phyloP scores from a whole-genome alignment of 257 asterid genomes.

The Henckelia pumila region DNA sequence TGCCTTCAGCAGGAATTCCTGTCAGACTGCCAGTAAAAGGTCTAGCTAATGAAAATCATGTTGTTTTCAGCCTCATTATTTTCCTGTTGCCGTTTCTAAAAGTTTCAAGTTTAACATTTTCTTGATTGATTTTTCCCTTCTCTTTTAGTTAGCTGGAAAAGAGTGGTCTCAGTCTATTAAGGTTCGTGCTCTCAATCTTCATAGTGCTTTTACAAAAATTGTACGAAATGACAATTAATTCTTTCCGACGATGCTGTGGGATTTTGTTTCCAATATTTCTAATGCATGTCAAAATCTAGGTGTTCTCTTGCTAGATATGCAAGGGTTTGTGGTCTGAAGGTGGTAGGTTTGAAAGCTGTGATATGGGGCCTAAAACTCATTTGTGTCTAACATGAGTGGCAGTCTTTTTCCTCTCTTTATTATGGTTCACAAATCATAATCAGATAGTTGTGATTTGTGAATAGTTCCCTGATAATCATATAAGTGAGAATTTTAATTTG shows the following conservation, averaged over 20 bases:
- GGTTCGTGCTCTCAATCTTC: constrained; percentile 50
- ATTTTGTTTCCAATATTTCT: constrained; percentile 13
- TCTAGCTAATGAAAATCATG: not conserved
- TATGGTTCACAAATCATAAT: constrained; percentile 35
- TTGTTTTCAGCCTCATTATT: not conserved
- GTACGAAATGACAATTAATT: not conserved
- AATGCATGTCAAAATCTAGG: constrained; percentile 7
- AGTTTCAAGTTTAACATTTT: not conserved
- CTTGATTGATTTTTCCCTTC: constrained; percentile 19
- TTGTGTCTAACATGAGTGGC: constrained; percentile 45
- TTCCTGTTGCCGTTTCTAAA: not conserved
- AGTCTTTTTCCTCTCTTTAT: constrained; percentile 29
- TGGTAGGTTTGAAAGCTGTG: constrained; percentile 22
- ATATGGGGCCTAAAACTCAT: constrained; percentile 30
- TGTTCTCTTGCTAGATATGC: constrained; percentile 15
- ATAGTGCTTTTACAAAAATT: not conserved
- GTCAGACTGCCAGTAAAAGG: not conserved
- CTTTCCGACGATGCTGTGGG: constrained; percentile 13
- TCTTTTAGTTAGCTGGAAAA: constrained; percentile 65
- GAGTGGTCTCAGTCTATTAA: constrained; percentile 70
- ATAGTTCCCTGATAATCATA: not conserved
- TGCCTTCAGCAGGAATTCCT: constrained; percentile 1
- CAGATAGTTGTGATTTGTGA: constrained; percentile 26
- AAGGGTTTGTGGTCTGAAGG: constrained; percentile 18
- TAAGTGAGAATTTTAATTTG: not conserved